A percentile compares a stretch with the other conserved stretches of the same genome.
Evolutionary conservation across 1,284 basidiomycete genomes (phyloP).

Genomic region (Pyrrhoderma lamaoense): DNA sequence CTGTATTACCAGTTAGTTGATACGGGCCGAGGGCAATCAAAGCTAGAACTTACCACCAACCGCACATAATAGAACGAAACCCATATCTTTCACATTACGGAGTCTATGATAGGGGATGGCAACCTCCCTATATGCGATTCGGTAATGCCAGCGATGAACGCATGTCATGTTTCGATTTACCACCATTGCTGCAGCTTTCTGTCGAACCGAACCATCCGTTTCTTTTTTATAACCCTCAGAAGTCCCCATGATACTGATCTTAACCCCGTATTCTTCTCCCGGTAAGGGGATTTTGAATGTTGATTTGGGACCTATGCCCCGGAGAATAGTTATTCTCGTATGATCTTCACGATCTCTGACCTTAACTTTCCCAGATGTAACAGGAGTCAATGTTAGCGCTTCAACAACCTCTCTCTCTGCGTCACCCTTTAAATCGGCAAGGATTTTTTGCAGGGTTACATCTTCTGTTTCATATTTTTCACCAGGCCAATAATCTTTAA

Average conservation of each 20-base stretch:
- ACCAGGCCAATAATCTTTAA: not conserved
- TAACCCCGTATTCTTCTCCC: not conserved
- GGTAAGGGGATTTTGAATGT: not conserved
- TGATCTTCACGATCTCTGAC: not conserved
- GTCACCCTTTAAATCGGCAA: not conserved
- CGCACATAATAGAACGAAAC: no score
- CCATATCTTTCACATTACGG: no score
- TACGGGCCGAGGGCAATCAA: no score
- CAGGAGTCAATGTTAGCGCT: not conserved
- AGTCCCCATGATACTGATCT: not conserved
- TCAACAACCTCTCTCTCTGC: not conserved
- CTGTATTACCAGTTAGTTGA: not conserved
- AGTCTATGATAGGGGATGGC: no score
- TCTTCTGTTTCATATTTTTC: not conserved
- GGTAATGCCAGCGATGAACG: no score
- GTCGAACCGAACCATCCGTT: no score
- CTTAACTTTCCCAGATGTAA: not conserved
- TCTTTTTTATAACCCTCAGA: no score
- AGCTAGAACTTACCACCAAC: no score
- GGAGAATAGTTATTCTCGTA: not conserved
- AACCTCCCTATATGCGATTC: no score
- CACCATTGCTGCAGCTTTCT: no score
- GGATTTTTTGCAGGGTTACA: not conserved
- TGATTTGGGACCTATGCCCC: not conserved
- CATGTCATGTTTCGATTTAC: no score